Percentiles rank a stretch among this genome's conserved stretches.
Conservation (phyloP, 768 basidiomycete genomes). For the Mycena crocata region DNA sequence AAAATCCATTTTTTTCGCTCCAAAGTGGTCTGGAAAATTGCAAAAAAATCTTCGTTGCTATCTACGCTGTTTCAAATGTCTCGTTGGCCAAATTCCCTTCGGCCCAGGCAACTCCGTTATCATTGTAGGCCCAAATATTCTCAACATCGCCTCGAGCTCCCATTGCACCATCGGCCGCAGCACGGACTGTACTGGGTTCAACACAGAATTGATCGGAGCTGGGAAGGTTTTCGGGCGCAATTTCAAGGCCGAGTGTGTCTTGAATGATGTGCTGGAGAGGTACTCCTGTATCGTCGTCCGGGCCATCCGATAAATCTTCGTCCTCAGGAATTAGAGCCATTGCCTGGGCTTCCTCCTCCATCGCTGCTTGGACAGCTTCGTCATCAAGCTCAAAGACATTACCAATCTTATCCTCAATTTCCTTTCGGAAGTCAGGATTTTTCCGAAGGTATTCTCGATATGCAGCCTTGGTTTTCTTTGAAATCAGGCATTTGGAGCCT, state of each 20-base stretch:
- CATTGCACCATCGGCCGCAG: background rate
- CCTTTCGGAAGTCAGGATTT: slow-evolving; percentile 1
- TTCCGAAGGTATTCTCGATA: background rate
- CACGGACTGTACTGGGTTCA: background rate
- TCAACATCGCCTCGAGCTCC: background rate
- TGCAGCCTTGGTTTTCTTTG: slow-evolving; percentile 2
- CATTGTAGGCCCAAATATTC: slow-evolving; percentile 7
- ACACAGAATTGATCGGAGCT: background rate
- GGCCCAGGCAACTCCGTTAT: background rate
- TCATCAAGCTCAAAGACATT: background rate
- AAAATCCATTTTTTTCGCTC: background rate
- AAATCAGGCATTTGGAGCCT: background rate
- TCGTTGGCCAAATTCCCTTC: background rate
- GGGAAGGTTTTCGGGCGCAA: background rate
- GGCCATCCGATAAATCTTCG: background rate
- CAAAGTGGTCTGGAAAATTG: background rate
- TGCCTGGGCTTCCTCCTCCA: background rate
- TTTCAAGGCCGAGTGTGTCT: background rate
- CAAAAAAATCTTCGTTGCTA: background rate
- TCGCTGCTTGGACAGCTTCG: background rate
- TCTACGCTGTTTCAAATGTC: background rate
- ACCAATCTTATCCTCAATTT: slow-evolving; percentile 13
- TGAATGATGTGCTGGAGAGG: background rate
- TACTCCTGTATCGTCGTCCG: background rate
- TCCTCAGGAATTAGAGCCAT: background rate